Percentiles rank a stretch among this genome's conserved stretches.
phyloP scores from a whole-genome alignment of 2,329 filamentous ascomycete species.

The Epichloe uncinata region DNA sequence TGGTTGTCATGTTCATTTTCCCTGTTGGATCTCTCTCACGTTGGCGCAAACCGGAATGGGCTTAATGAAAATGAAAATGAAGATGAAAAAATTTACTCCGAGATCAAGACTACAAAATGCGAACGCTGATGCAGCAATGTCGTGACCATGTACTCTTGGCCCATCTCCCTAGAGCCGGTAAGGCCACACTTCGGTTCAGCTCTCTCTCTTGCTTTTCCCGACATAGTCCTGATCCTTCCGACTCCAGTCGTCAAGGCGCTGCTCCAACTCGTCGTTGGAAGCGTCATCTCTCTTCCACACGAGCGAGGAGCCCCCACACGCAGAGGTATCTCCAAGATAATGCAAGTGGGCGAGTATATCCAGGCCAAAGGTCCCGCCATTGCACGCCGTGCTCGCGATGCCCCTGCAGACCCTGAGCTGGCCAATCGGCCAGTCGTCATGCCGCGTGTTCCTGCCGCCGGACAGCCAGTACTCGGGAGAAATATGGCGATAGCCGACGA shows the following conservation, averaged over 20 bases:
- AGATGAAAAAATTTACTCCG: too few relatives aligned
- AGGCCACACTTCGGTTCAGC: too few relatives aligned
- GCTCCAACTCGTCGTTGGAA: slow-evolving; percentile 25
- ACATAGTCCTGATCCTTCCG: background rate
- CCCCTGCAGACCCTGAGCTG: slow-evolving; percentile 37
- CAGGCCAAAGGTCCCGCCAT: slow-evolving; percentile 33
- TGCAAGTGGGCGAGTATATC: slow-evolving; percentile 31
- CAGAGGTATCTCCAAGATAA: slow-evolving; percentile 34
- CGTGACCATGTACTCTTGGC: too few relatives aligned
- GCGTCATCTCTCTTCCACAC: slow-evolving; percentile 15
- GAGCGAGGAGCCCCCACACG: slow-evolving; percentile 20
- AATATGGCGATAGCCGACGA: slow-evolving; percentile 51
- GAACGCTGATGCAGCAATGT: too few relatives aligned
- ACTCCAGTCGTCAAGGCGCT: slow-evolving; percentile 17
- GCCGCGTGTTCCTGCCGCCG: slow-evolving; percentile 18
- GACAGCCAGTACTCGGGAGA: slow-evolving; percentile 56
- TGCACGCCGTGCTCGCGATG: slow-evolving; percentile 33
- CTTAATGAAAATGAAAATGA: too few relatives aligned
- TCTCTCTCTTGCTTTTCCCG: background rate
- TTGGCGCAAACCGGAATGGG: too few relatives aligned
- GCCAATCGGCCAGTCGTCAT: slow-evolving; percentile 22
- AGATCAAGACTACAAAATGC: too few relatives aligned
- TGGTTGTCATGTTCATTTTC: too few relatives aligned
- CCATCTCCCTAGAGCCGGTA: too few relatives aligned
- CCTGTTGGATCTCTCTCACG: too few relatives aligned